Evolutionary conservation across 2,329 filamentous ascomycete genomes (phyloP).

Genomic region (Furcasterigmium sp.): DNA sequence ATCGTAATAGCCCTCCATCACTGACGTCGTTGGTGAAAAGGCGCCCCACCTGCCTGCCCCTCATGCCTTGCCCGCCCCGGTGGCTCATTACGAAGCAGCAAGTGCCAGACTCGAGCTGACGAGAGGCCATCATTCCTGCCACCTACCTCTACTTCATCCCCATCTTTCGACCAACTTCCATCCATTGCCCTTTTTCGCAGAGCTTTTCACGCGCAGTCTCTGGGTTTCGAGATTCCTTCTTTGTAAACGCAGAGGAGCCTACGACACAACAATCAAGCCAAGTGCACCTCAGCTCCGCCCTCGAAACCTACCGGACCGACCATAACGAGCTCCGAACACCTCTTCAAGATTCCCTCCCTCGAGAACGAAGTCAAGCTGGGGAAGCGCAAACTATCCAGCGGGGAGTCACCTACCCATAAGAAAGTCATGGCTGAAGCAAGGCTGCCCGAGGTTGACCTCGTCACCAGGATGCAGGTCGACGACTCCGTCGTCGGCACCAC

Average conservation of each 20-base stretch:
- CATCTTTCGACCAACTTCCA: slow-evolving; percentile 6
- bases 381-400: slow-evolving; percentile 63
- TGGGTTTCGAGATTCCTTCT: no score
- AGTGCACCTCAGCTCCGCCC: slow-evolving; percentile 9
- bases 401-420: slow-evolving; percentile 53
- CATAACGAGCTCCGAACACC: slow-evolving; percentile 4
- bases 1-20: no score
- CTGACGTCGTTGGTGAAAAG: no score
- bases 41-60: no score
- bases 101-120: no score
- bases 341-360: slow-evolving; percentile 16
- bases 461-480: slow-evolving; percentile 62
- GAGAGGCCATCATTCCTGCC: no score
- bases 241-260: neutral
- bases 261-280: slow-evolving; percentile 2
- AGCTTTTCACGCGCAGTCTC: no score
- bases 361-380: slow-evolving; percentile 42
- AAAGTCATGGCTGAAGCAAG: slow-evolving; percentile 53
- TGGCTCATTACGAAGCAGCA: slow-evolving; percentile 9
- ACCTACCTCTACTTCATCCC: slow-evolving; percentile 14
- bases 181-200: neutral
- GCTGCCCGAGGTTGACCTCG: slow-evolving; percentile 55
- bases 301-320: slow-evolving; percentile 4
- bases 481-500: slow-evolving; percentile 47
- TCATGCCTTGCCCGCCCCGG: no score